These are phyloP conservation scores for Sonneratia alba DNA, from an alignment of 345 rosid species.

Conservation along the genomic window DNA sequence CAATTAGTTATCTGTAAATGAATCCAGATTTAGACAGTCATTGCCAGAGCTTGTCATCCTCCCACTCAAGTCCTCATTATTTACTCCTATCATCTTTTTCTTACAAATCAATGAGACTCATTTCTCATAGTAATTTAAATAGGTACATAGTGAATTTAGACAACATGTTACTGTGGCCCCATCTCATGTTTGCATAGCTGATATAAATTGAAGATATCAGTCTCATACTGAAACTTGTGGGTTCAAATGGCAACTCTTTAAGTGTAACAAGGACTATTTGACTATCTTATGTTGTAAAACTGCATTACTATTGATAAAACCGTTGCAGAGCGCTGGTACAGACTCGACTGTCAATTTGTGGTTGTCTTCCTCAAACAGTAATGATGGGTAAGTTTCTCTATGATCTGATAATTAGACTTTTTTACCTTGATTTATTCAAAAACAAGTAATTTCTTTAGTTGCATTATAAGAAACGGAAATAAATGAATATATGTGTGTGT, in stretches of 20 bases:
- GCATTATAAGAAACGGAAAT: background rate
- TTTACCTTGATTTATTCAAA: conserved; percentile 2
- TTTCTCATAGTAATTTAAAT: background rate
- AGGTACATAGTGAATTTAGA: background rate
- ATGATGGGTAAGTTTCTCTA: conserved; percentile 35
- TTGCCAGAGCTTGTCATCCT: background rate
- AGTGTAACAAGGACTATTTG: background rate
- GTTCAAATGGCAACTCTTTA: background rate
- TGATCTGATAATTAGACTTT: background rate
- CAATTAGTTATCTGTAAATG: background rate
- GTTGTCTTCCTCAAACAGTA: conserved; percentile 41
- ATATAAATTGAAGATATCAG: background rate
- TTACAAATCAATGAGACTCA: background rate
- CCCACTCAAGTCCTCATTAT: background rate
- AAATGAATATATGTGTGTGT: background rate
- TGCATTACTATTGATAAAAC: background rate
- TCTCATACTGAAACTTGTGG: background rate
- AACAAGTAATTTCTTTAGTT: background rate
- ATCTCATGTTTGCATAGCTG: background rate
- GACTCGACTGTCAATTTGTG: conserved; percentile 86
- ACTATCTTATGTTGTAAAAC: background rate
- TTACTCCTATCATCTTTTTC: background rate
- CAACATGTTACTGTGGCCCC: background rate
- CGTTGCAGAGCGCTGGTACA: conserved; percentile 81
- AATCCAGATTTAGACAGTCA: background rate